Evolutionary conservation across 805 yeast genomes (phyloP).

Genomic region (Hermanozyma aechmeae): DNA sequence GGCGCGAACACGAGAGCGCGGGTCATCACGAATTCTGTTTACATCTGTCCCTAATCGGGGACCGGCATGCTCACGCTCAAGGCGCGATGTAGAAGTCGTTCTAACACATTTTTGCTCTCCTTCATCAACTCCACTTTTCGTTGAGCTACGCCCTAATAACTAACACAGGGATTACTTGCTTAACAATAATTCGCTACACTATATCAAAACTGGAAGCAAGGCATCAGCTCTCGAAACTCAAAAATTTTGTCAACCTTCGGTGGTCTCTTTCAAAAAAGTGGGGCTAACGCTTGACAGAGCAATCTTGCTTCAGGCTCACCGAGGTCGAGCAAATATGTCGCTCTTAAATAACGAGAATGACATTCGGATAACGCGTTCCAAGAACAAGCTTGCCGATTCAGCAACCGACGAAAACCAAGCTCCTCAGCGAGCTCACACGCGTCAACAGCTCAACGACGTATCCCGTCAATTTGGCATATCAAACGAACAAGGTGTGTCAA

Average conservation of each 20-base stretch:
- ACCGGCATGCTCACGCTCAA: too few relatives aligned
- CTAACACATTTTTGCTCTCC: too few relatives aligned
- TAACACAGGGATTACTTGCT: neutral
- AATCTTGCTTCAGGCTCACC: too few relatives aligned
- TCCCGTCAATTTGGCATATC: slow-evolving; percentile 25
- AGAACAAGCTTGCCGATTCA: neutral
- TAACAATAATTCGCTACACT: neutral
- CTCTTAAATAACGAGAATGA: slow-evolving; percentile 32
- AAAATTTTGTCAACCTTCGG: neutral
- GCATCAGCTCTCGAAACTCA: neutral
- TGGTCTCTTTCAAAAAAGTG: neutral
- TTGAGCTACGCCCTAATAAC: too few relatives aligned
- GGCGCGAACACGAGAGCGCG: too few relatives aligned
- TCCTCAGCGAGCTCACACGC: slow-evolving; percentile 3
- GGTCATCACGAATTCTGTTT: too few relatives aligned
- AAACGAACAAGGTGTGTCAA: slow-evolving; percentile 4
- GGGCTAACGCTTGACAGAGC: too few relatives aligned
- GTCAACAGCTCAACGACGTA: slow-evolving; percentile 29
- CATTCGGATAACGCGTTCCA: slow-evolving; percentile 23
- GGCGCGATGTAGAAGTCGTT: too few relatives aligned
- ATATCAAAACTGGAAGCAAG: neutral
- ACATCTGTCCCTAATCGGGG: too few relatives aligned
- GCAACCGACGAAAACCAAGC: slow-evolving; percentile 4
- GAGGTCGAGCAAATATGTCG: slow-evolving; percentile 6
- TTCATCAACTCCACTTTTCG: too few relatives aligned